These are phyloP conservation scores for Tarenaya hassleriana DNA, from an alignment of 345 rosid genomes.

Conservation along the genomic window DNA sequence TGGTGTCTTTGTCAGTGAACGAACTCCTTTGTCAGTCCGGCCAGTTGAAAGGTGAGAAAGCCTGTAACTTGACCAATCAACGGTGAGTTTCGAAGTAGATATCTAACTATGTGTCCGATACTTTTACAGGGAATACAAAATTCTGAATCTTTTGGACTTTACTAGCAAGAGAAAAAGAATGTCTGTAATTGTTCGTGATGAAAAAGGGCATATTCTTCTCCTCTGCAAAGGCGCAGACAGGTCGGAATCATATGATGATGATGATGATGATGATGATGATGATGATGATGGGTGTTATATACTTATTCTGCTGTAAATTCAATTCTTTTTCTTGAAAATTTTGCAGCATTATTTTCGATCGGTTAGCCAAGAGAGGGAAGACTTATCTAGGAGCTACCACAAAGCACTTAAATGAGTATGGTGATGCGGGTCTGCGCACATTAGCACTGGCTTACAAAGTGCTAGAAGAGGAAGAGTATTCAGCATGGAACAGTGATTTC, in stretches of 20 bases:
- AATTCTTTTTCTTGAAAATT: slow-evolving; percentile 5
- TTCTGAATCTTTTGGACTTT: slow-evolving; percentile 64
- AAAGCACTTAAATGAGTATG: slow-evolving; percentile 48
- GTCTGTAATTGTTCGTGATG: slow-evolving; percentile 62
- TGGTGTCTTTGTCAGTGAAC: slow-evolving; percentile 42
- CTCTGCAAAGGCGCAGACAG: slow-evolving; percentile 92
- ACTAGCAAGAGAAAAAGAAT: slow-evolving; percentile 71
- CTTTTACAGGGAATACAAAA: slow-evolving; percentile 58
- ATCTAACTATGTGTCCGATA: slow-evolving; percentile 5
- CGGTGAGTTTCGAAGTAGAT: not conserved
- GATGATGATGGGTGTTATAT: not conserved
- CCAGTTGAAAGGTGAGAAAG: slow-evolving; percentile 52
- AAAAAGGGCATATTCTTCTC: slow-evolving; percentile 57
- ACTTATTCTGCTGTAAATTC: not conserved
- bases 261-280: too few relatives aligned
- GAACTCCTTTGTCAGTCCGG: slow-evolving; percentile 35
- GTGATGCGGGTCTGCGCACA: slow-evolving; percentile 74
- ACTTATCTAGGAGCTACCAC: slow-evolving; percentile 40
- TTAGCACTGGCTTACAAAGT: slow-evolving; percentile 58
- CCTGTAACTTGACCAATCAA: slow-evolving; percentile 1
- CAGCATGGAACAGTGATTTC: slow-evolving; percentile 48
- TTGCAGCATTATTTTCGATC: slow-evolving; percentile 62
- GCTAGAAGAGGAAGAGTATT: slow-evolving; percentile 43
- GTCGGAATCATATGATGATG: slow-evolving; percentile 37
- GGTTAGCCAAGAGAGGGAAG: slow-evolving; percentile 58